Evolutionary conservation across 371 early-diverging fungal species (phyloP).

Genomic region (Lichtheimia ramosa): DNA sequence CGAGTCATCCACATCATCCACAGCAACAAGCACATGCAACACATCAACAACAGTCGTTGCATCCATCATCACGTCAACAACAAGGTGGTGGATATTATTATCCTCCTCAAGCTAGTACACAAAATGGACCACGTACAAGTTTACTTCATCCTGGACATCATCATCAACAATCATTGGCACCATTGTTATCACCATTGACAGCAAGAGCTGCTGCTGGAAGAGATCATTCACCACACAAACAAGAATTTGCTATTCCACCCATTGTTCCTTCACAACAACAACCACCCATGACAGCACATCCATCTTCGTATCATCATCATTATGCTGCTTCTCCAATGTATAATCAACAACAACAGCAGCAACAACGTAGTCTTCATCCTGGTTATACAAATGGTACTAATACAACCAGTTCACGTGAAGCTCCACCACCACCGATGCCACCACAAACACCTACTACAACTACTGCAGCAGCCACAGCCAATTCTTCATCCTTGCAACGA

Average conservation of each 20-base stretch:
- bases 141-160: slow-evolving; percentile 19
- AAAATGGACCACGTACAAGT: slow-evolving; percentile 1
- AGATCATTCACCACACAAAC: slow-evolving; percentile 17
- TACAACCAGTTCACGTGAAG: slow-evolving; percentile 9
- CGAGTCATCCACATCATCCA: slow-evolving; percentile 3
- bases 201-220: slow-evolving; percentile 2
- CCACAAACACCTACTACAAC: slow-evolving; percentile 27
- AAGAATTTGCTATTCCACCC: slow-evolving; percentile 49
- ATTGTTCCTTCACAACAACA: slow-evolving; percentile 53
- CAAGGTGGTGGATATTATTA: slow-evolving; percentile 17
- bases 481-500: slow-evolving; percentile 26
- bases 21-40: slow-evolving; percentile 8
- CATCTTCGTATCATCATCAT: slow-evolving; percentile 5
- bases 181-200: slow-evolving; percentile 23
- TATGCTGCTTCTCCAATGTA: slow-evolving; percentile 12
- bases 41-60: slow-evolving; percentile 8
- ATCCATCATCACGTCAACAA: slow-evolving; percentile 6
- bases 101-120: slow-evolving; percentile 12
- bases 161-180: slow-evolving; percentile 24
- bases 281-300: slow-evolving; percentile 31
- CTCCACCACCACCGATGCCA: slow-evolving; percentile 19
- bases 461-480: slow-evolving; percentile 1
- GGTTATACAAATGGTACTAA: neutral
- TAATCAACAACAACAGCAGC: slow-evolving; percentile 7
- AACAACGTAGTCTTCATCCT: neutral